phyloP scores from a whole-genome alignment of 1,284 basidiomycete species.

The Ceratobasidium sp. region DNA sequence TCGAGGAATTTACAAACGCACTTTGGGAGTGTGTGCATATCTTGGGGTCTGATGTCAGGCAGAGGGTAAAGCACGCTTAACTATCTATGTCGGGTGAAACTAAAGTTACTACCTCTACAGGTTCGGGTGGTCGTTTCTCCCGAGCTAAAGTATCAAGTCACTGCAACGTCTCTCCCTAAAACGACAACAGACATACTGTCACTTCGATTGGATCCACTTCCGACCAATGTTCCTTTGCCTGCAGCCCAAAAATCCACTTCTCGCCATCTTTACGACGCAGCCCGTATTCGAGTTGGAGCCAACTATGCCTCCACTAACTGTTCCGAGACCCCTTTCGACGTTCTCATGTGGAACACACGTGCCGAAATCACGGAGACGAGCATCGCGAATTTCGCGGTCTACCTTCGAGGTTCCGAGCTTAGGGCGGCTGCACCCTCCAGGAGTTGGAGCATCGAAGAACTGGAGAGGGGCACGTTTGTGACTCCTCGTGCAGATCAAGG shows the following conservation, averaged over 20 bases:
- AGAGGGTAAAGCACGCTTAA: slow-evolving; percentile 3
- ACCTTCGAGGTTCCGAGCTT: slow-evolving; percentile 15
- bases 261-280: slow-evolving; percentile 1
- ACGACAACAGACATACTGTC: not conserved
- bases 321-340: slow-evolving; percentile 15
- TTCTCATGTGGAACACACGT: slow-evolving; percentile 20
- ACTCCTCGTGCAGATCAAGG: not conserved
- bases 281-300: slow-evolving; percentile 5
- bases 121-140: not conserved
- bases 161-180: slow-evolving; percentile 17
- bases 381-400: slow-evolving; percentile 33
- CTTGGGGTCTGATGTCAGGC: not conserved
- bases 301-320: slow-evolving; percentile 3
- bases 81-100: not conserved
- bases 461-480: not conserved
- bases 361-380: slow-evolving; percentile 16
- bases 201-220: slow-evolving; percentile 10
- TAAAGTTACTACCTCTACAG: not conserved
- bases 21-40: not conserved
- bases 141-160: not conserved
- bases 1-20: not conserved
- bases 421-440: not conserved
- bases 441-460: too few relatives aligned
- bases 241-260: slow-evolving; percentile 12
- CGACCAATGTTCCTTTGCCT: not conserved